Evolutionary conservation across 2,329 filamentous ascomycete genomes (phyloP), one percentile per base, ranked within the genome.

Genomic region (Verticillium albo-atrum): DNA sequence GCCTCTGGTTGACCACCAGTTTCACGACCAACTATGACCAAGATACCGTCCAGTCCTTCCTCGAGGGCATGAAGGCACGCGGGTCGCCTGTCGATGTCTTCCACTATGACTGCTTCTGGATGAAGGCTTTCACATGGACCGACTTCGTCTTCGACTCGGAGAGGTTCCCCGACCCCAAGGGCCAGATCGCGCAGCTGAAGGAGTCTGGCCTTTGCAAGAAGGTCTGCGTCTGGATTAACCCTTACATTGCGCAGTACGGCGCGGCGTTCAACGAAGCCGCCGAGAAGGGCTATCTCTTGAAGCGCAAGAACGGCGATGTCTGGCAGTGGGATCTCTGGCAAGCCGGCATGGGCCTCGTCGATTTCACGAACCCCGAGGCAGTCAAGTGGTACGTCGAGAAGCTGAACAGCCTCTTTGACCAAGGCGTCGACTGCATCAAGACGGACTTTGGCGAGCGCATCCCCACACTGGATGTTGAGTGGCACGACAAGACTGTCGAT

Each of bases 291-390:
- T 91, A 89, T 66, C 79, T 91, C 20, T 78, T 91, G 60, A 89
- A 87, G 75, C 83, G 87, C 28, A 84, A 81, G 63, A 84, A 90
- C 66, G 88, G 87, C 14, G 85, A 89, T 62, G 75, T 91, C 25
- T 91, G 86, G 84, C 89, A 91, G 72, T 90, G 88, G 86, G 89
- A 91, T 66, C 74, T 89, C 50, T 91, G 89, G 89, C 89, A 91
- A 69, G 87, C 88, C 2, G 89, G 89, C 35, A 91, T 91, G 89
- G 88, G 83, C 3, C 75, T 91, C 2, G 78, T 91, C 15, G 89
- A 91, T 68, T 88, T 91, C 68, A 91, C 89, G 6, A 91, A 91
- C 71, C 89, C 88, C 0, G 83, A 79, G 0, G 89, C 89, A 1
- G 81, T 81, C 59, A 72, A 77, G 27, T 91, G 89, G 89, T 91